A percentile compares a stretch with the other conserved stretches of the same genome.
Evolutionary conservation across 1,284 basidiomycete species (phyloP).

Genomic region (Ganoderma sinense): DNA sequence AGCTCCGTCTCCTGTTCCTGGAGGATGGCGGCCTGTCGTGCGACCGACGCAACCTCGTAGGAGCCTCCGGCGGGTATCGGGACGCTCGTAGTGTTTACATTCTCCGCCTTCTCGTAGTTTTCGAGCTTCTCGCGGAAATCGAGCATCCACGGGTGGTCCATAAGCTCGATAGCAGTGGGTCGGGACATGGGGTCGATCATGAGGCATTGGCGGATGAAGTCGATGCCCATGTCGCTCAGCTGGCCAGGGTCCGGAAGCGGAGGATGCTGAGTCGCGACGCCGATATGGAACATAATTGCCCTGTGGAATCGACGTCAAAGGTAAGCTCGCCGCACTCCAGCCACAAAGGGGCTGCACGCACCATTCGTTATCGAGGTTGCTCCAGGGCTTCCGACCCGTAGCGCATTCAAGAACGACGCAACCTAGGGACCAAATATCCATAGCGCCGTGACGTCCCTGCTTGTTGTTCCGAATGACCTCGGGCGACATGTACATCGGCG

Average conservation of each 20-base stretch:
- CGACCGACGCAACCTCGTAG: conserved; percentile 61
- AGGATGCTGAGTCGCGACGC: conserved; percentile 96
- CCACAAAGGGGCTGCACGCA: conserved; percentile 45
- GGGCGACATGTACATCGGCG: conserved; percentile 99
- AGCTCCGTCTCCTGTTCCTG: conserved; percentile 68
- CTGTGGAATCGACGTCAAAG: conserved; percentile 45
- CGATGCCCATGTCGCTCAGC: conserved; percentile 90
- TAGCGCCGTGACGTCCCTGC: conserved; percentile 91
- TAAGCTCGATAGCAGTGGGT: conserved; percentile 87
- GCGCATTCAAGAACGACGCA: conserved; percentile 97
- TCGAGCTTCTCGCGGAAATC: conserved; percentile 76
- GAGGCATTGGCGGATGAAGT: conserved; percentile 93
- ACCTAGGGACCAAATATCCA: conserved; percentile 98
- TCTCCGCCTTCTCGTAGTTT: conserved; percentile 71
- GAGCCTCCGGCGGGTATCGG: conserved; percentile 52
- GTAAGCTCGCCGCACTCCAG: conserved; percentile 1
- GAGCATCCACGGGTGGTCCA: conserved; percentile 93
- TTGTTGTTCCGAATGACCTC: conserved; percentile 96
- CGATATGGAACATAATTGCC: conserved; percentile 99
- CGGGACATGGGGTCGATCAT: conserved; percentile 88
- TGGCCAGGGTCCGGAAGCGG: conserved; percentile 93
- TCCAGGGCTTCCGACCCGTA: conserved; percentile 98
- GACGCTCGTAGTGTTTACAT: conserved; percentile 53
- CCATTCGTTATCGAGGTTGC: conserved; percentile 99
- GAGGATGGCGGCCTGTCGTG: conserved; percentile 61